A percentile compares a stretch with the other conserved stretches of the same genome.
Evolutionary conservation across 306 rosid species (phyloP).

Genomic region (Heteromeles arbutifolia): DNA sequence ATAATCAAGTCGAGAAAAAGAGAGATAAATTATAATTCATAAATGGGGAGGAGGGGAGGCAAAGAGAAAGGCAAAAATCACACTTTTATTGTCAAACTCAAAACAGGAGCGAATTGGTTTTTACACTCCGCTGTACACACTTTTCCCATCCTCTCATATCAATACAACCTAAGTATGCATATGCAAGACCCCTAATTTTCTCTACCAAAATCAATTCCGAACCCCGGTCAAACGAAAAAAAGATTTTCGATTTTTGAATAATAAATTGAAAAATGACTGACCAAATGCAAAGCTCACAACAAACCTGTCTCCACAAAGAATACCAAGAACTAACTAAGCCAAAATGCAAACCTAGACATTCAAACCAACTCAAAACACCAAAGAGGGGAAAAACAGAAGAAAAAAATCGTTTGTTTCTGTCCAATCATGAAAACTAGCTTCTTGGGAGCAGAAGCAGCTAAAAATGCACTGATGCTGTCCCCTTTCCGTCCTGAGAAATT

Average conservation of each 20-base stretch:
- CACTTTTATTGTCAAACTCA: slow-evolving; percentile 39
- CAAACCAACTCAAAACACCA: slow-evolving; percentile 37
- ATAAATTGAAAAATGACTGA: slow-evolving; percentile 3
- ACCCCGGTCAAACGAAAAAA: slow-evolving; percentile 8
- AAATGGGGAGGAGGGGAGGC: not conserved
- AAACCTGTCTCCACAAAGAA: slow-evolving; percentile 46
- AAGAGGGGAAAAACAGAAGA: slow-evolving; percentile 5
- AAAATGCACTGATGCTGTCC: slow-evolving; percentile 78
- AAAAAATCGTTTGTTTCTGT: slow-evolving; percentile 17
- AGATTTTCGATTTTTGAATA: slow-evolving; percentile 26
- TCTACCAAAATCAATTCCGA: slow-evolving; percentile 34
- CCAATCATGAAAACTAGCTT: slow-evolving; percentile 41
- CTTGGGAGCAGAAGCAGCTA: slow-evolving; percentile 80
- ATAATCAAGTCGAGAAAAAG: not conserved
- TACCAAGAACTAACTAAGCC: slow-evolving; percentile 44
- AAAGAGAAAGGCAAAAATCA: slow-evolving; percentile 6
- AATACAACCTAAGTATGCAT: slow-evolving; percentile 49
- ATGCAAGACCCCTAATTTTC: slow-evolving; percentile 46
- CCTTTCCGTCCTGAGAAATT: slow-evolving; percentile 45
- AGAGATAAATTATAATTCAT: not conserved
- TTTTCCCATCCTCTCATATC: slow-evolving; percentile 37
- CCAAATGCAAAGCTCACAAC: slow-evolving; percentile 38
- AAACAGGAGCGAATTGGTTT: slow-evolving; percentile 35
- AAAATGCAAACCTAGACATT: slow-evolving; percentile 35
- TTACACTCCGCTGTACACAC: slow-evolving; percentile 80